Conservation (phyloP, 2,329 filamentous ascomycete species). For the Fusarium phyllophilum region DNA sequence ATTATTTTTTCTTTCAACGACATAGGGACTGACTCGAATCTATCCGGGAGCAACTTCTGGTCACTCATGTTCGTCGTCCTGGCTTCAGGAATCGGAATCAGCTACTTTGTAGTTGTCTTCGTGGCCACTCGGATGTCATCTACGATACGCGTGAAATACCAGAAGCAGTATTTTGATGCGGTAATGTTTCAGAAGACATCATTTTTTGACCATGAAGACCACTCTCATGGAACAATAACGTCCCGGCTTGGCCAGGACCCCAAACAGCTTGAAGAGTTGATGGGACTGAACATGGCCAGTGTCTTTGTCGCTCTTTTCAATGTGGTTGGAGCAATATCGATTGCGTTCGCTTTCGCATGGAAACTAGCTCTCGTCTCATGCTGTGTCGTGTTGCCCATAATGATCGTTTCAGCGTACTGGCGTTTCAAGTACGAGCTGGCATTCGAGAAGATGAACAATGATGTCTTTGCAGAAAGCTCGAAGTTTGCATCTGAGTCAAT, state of each 20-base stretch:
- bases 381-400: slow-evolving; percentile 67
- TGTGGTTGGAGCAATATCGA: slow-evolving; percentile 70
- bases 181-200: slow-evolving; percentile 68
- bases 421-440: slow-evolving; percentile 69
- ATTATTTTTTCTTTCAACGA: slow-evolving; percentile 63
- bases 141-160: slow-evolving; percentile 63
- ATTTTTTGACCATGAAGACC: slow-evolving; percentile 70
- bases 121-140: slow-evolving; percentile 58
- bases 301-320: slow-evolving; percentile 72
- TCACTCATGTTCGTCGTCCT: slow-evolving; percentile 72
- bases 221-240: slow-evolving; percentile 69
- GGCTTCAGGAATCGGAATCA: slow-evolving; percentile 61
- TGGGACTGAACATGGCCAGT: slow-evolving; percentile 72
- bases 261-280: slow-evolving; percentile 69
- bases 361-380: slow-evolving; percentile 76
- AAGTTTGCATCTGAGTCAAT: slow-evolving; percentile 81
- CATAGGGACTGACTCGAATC: slow-evolving; percentile 46
- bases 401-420: slow-evolving; percentile 59
- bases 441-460: slow-evolving; percentile 74
- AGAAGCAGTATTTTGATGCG: slow-evolving; percentile 69
- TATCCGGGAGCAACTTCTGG: slow-evolving; percentile 66
- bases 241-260: slow-evolving; percentile 66
- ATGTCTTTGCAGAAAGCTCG: slow-evolving; percentile 76
- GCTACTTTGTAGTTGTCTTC: slow-evolving; percentile 59
- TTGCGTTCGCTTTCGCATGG: slow-evolving; percentile 80